Base-by-base conservation (phyloP, 2,329 filamentous ascomycete genomes). In the Saccharata proteae region DNA sequence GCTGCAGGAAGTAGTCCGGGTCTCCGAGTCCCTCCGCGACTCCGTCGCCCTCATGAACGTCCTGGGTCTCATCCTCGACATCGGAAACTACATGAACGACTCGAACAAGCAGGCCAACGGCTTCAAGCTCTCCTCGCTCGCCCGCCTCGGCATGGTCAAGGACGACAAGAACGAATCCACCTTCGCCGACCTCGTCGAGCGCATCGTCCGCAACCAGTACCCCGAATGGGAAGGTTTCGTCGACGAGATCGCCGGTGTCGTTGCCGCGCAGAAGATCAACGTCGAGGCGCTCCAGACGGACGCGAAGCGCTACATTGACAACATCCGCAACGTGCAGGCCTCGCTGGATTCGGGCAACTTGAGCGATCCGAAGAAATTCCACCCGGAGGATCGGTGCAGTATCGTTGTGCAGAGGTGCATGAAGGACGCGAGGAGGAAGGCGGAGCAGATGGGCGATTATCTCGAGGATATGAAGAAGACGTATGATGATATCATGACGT, bases 51-150 rank as follows among this genome's bases (percentile, higher is more conserved):
- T 98, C 46, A 93, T 96, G 78, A 94, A 93, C 43, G 85, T 98
- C 27, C 73, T 98, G 35, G 86, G 88, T 37, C 69, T 96, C 39
- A 98, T 98, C 57, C 65, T 98, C 46, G 88, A 94, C 55, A 93
- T 98, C 49, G 90, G 90, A 57, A 98, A 98, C 58, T 98, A 93
- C 68, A 98, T 98, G 90, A 98, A 98, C 65, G 90, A 96, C 52
- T 80, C 86, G 34, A 96, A 94, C 62, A 98, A 98, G 63, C 90
- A 96, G 60, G 90, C 90, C 4, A 82, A 80, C 36, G 90, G 90
- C 40, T 98, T 98, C 77, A 98, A 98, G 64, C 74, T 98, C 10
- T 90, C 85, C 50, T 94, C 90, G 5, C 75, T 98, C 29, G 82
- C 83, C 16, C 77, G 90, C 34, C 65, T 98, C 34, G 86, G 80